Evolutionary conservation across 225 moss, liverwort and hornwort species (phyloP), one percentile per base, ranked within the genome.

Genomic region (Pseudoscleropodium purum): DNA sequence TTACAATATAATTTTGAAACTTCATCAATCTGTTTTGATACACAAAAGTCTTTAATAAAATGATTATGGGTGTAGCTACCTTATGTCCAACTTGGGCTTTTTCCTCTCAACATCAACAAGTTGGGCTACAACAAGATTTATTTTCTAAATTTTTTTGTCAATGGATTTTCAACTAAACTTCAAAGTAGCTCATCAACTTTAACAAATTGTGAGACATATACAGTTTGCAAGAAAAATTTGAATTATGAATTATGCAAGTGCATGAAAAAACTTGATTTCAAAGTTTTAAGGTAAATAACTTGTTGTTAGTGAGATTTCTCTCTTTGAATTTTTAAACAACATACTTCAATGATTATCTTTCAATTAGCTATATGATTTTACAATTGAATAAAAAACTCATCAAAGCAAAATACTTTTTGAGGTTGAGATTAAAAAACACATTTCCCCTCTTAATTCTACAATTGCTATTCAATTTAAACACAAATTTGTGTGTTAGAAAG

Each of bases 391-490:
- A 9, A 27, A 51, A 54, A n/a, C n/a, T n/a, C n/a, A 54, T 54
- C 5, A 66, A 67, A 36, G 18, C 3, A 66, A 72, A 15, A 10
- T n/a, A n/a, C n/a, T n/a, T n/a, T 41, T 70, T 26, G 3, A 2
- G 43, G 27, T 73, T 73, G 16, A 9, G 10, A 43, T 43, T 43
- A n/a, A 5, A 16, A 43, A 43, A 6, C 0, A 25, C 9, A 29
- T 27, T 41, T 43, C 27, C 16, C 43, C 5, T 43, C 27, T 41
- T 43, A 26, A 20, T 73, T 73, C 16, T 72, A 41, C 9, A 72
- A 72, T 0, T 14, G 0, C 4, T 39, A 26, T 72, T 8, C 15
- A 27, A 43, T 41, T 43, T 43, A 3, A 1, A 1, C 5, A 15
- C 3, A 72, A 26, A 41, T 72, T 41, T 15, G 15, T 15, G 5